Evolutionary conservation across 805 yeast species (phyloP).

Genomic region (Cyberlindnera veronae): DNA sequence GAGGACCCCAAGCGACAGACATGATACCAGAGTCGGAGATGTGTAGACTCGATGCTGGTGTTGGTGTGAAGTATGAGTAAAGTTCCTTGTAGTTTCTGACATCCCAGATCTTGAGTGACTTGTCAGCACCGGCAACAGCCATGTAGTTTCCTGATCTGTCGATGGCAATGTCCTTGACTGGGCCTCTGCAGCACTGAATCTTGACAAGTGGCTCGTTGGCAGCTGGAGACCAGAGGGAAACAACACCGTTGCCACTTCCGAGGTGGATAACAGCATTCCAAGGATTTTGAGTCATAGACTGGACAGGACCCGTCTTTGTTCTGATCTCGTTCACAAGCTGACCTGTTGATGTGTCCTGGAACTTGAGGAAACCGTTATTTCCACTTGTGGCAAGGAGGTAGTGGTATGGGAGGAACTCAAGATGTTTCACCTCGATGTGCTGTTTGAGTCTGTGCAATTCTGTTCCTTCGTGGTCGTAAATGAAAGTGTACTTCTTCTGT

Average conservation of each 20-base stretch:
- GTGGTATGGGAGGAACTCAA: conserved; percentile 92
- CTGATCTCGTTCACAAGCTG: conserved; percentile 74
- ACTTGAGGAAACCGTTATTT: conserved; percentile 80
- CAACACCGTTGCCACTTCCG: conserved; percentile 92
- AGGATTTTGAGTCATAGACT: conserved; percentile 84
- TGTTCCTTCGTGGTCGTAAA: conserved; percentile 86
- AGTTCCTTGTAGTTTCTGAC: conserved; percentile 75
- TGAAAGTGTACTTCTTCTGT: conserved; percentile 89
- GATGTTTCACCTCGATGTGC: conserved; percentile 77
- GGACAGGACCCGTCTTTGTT: conserved; percentile 88
- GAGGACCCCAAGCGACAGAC: conserved; percentile 94
- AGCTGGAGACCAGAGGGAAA: conserved; percentile 90
- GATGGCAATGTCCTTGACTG: conserved; percentile 77
- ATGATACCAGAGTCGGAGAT: conserved; percentile 86
- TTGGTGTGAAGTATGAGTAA: conserved; percentile 63
- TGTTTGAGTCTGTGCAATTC: conserved; percentile 90
- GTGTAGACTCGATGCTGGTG: conserved; percentile 77
- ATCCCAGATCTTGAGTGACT: conserved; percentile 88
- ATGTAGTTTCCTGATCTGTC: conserved; percentile 92
- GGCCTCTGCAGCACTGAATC: conserved; percentile 78
- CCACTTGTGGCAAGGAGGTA: conserved; percentile 86
- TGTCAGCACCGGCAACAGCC: conserved; percentile 91
- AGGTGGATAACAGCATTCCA: conserved; percentile 94
- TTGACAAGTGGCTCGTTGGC: conserved; percentile 83
- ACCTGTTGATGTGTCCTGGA: conserved; percentile 96